Evolutionary conservation across 2,329 filamentous ascomycete genomes (phyloP).

Genomic region (Bimuria novae-zelandiae): DNA sequence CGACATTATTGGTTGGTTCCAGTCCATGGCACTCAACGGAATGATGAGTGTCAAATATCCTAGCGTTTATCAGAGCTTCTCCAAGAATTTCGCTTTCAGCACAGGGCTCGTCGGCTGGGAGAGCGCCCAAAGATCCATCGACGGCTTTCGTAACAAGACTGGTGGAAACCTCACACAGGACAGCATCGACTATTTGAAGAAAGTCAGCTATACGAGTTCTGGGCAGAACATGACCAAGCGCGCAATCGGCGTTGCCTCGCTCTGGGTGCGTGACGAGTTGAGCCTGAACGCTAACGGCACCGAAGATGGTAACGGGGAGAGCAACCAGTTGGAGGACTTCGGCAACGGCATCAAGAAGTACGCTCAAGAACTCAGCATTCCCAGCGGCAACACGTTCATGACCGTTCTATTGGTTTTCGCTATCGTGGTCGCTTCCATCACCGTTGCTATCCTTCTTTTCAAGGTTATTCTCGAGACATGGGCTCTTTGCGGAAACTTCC

Average conservation of each 20-base stretch:
- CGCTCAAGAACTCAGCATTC: constrained; percentile 82
- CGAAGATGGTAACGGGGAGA: constrained; percentile 42
- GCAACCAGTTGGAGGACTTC: constrained; percentile 55
- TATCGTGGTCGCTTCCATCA: constrained; percentile 81
- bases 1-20: constrained; percentile 87
- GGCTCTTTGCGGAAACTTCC: constrained; percentile 88
- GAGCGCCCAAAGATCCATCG: constrained; percentile 79
- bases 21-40: constrained; percentile 91
- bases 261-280: constrained; percentile 60
- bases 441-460: constrained; percentile 82
- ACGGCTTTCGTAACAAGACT: constrained; percentile 77
- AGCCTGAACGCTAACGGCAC: constrained; percentile 38
- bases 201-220: constrained; percentile 70
- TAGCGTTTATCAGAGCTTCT: constrained; percentile 83
- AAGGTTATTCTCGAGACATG: constrained; percentile 91
- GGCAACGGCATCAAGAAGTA: constrained; percentile 82
- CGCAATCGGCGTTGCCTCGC: constrained; percentile 48
- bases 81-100: constrained; percentile 92
- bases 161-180: constrained; percentile 86
- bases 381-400: constrained; percentile 93
- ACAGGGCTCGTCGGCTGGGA: constrained; percentile 82
- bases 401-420: constrained; percentile 87
- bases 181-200: constrained; percentile 74
- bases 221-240: constrained; percentile 63
- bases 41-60: constrained; percentile 94